Conservation (phyloP, 306 rosid genomes). For the Rosa persica region DNA sequence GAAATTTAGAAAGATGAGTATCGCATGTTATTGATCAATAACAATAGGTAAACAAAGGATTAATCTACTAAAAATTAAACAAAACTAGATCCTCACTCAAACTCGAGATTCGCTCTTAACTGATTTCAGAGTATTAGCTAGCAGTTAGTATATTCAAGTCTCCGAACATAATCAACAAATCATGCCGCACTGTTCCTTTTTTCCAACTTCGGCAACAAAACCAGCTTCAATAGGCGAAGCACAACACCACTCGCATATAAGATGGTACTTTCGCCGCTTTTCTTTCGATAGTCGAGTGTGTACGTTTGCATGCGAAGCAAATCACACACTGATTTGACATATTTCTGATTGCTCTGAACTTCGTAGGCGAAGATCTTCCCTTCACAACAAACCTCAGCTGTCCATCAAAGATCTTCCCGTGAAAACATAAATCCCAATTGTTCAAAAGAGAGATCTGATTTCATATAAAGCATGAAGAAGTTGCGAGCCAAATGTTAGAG, state of each 20-base stretch:
- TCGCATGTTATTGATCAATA: too few relatives aligned
- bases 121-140: too few relatives aligned
- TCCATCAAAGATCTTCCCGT: conserved; percentile 94
- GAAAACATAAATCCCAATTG: not conserved
- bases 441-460: not conserved
- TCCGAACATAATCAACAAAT: conserved; percentile 17
- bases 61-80: too few relatives aligned
- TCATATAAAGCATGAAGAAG: not conserved
- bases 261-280: conserved; percentile 75
- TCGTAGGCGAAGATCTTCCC: conserved; percentile 92
- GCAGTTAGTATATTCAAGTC: too few relatives aligned
- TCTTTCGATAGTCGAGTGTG: too few relatives aligned
- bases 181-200: conserved; percentile 67
- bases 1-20: too few relatives aligned
- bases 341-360: conserved; percentile 89
- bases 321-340: conserved; percentile 62
- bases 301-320: too few relatives aligned
- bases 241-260: conserved; percentile 91
- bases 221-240: conserved; percentile 93
- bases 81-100: too few relatives aligned
- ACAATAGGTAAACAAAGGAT: too few relatives aligned
- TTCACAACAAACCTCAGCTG: conserved; percentile 92
- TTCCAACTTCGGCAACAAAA: conserved; percentile 89
- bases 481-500: not conserved
- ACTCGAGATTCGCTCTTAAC: too few relatives aligned